Base-by-base conservation (phyloP, 2,329 filamentous ascomycete species). In the Basipetospora chlamydospora region DNA sequence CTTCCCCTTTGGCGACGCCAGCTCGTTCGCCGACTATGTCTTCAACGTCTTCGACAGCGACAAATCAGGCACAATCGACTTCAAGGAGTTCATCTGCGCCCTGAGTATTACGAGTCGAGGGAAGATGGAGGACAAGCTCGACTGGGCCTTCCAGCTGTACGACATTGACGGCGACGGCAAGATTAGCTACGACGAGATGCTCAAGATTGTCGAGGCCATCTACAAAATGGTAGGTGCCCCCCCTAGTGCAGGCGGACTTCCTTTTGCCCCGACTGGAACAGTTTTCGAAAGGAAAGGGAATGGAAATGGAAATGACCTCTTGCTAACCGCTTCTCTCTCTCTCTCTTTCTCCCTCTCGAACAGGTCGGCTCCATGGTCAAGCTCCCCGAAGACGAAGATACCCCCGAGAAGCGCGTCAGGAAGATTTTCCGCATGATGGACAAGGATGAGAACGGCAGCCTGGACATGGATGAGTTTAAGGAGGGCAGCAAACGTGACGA, bases 361-460 rank as follows among this genome's bases (percentile, higher is more conserved):
- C 47, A 95, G 87, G 87, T 95, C 51, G 90, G 90, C 46, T 94
- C 87, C 36, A 98, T 98, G 90, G 90, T 98, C 50, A 96, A 96
- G 61, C 71, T 98, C 30, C 90, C 90, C 36, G 86, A 95, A 59
- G 90, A 98, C 62, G 90, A 98, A 66, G 88, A 98, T 62, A 98
- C 90, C 39, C 90, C 90, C 13, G 88, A 96, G 69, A 98, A 98
- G 68, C 80, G 90, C 45, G 90, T 98, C 44, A 77, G 71, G 60
- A 98, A 98, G 70, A 96, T 98, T 59, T 98, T 98, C 70, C 73
- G 80, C 52, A 96, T 96, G 90, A 98, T 98, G 90, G 90, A 98
- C 68, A 98, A 98, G 71, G 90, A 98, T 57, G 88, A 96, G 65
- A 96, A 96, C 55, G 90, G 88, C 49, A 92, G 83, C 53, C 64